These are phyloP conservation scores for Trichomonas gallinae DNA, from an alignment of 208 protist species.

Conservation along the genomic window DNA sequence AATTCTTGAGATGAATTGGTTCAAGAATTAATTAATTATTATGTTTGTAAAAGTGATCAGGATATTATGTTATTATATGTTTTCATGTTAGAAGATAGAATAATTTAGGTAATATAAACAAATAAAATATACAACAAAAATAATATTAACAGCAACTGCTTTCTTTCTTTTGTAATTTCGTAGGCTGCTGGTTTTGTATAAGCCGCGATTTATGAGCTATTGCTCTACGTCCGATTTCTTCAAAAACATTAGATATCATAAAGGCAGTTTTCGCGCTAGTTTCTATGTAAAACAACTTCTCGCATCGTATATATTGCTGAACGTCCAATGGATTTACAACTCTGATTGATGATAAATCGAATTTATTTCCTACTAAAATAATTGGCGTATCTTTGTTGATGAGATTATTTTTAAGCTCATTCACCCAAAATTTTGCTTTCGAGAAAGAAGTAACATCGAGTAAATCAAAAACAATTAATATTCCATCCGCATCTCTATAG, in stretches of 20 bases:
- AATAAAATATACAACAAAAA: too few relatives aligned
- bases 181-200: not conserved
- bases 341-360: not conserved
- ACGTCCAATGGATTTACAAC: not conserved
- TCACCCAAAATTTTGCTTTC: not conserved
- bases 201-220: not conserved
- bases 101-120: too few relatives aligned
- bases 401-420: not conserved
- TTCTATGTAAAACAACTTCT: not conserved
- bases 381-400: not conserved
- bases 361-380: not conserved
- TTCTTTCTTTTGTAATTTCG: too few relatives aligned
- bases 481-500: conserved; percentile 91
- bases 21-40: too few relatives aligned
- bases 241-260: not conserved
- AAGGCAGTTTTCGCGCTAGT: not conserved
- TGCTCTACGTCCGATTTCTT: not conserved
- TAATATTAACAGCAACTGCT: too few relatives aligned
- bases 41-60: too few relatives aligned
- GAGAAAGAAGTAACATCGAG: conserved; percentile 41
- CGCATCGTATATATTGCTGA: not conserved
- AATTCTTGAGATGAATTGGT: not conserved
- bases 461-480: conserved; percentile 71
- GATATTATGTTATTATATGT: too few relatives aligned
- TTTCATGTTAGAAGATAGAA: too few relatives aligned